Percentiles rank a stretch among this genome's conserved stretches.
Conservation (phyloP, 2,329 filamentous ascomycete genomes). For the Emergomyces orientalis region DNA sequence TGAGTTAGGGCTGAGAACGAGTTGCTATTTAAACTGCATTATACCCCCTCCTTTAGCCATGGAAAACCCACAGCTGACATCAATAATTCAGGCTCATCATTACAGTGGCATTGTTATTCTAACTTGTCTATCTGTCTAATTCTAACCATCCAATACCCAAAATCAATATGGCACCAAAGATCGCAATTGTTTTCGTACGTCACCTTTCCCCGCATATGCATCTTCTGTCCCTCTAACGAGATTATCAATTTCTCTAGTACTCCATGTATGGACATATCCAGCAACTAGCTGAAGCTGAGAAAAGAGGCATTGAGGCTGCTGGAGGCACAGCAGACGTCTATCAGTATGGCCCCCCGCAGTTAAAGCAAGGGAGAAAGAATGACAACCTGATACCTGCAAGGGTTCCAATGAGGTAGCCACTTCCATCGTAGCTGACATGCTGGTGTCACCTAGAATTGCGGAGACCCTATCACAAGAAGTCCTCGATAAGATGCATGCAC, state of each 20-base stretch:
- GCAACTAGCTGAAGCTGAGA: conserved; percentile 78
- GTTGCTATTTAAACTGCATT: neutral
- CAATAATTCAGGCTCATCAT: neutral
- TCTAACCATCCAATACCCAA: neutral
- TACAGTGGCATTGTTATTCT: neutral
- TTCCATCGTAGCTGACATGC: neutral
- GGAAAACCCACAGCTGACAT: neutral
- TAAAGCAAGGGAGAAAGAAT: neutral
- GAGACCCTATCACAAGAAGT: conserved; percentile 84
- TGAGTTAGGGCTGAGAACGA: too few species aligned
- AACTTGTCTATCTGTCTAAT: neutral
- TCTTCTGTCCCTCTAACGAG: conserved; percentile 10
- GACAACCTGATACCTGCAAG: neutral
- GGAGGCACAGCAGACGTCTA: conserved; percentile 73
- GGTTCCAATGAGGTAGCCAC: neutral
- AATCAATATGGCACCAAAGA: conserved; percentile 67
- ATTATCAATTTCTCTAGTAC: conserved; percentile 49
- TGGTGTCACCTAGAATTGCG: conserved; percentile 46
- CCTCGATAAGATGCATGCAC: conserved; percentile 82
- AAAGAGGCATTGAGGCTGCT: conserved; percentile 77
- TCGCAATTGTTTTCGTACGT: conserved; percentile 82
- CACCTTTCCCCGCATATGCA: conserved; percentile 1
- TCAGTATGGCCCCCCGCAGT: conserved; percentile 49
- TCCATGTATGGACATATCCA: conserved; percentile 90
- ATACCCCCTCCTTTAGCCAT: neutral